Conservation (phyloP, 129 eudicot genomes). For the Lactuca sativa region DNA sequence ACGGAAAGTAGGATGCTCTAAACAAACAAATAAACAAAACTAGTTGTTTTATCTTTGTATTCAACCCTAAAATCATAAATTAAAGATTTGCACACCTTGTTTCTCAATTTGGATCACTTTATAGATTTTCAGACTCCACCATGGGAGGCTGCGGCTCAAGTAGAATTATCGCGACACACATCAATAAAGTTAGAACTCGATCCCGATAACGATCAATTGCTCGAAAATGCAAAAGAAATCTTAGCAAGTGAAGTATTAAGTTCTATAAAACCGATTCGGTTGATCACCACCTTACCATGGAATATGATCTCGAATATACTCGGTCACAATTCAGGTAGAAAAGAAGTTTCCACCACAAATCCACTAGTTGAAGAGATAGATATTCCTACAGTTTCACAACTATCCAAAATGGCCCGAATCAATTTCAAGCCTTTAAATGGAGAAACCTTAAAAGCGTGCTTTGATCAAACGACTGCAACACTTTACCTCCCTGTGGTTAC, state of each 20-base stretch:
- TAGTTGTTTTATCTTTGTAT: too few relatives aligned
- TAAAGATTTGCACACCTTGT: too few relatives aligned
- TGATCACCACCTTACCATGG: constrained; percentile 22
- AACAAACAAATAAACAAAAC: too few relatives aligned
- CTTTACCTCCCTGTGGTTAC: constrained; percentile 18
- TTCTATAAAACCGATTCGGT: constrained; percentile 12
- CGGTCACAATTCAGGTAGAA: not conserved
- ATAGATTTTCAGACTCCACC: too few relatives aligned
- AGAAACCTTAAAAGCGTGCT: constrained; percentile 3
- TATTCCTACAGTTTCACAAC: not conserved
- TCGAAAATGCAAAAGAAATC: not conserved
- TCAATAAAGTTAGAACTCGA: not conserved
- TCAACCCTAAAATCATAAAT: too few relatives aligned
- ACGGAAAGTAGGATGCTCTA: too few relatives aligned
- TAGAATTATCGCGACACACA: constrained; percentile 1
- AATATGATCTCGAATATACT: constrained; percentile 13
- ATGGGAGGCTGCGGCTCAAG: not conserved
- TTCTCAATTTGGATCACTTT: too few relatives aligned
- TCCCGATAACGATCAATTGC: not conserved
- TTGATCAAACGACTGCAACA: not conserved
- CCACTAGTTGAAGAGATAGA: constrained; percentile 15
- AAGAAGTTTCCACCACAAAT: constrained; percentile 11
- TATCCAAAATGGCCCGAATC: constrained; percentile 21
- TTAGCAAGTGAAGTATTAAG: not conserved
- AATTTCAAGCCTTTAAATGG: not conserved